Evolutionary conservation across 225 moss, liverwort and hornwort species (phyloP), one percentile per base, ranked within the genome.

Genomic region (Sphagnum tenellum): DNA sequence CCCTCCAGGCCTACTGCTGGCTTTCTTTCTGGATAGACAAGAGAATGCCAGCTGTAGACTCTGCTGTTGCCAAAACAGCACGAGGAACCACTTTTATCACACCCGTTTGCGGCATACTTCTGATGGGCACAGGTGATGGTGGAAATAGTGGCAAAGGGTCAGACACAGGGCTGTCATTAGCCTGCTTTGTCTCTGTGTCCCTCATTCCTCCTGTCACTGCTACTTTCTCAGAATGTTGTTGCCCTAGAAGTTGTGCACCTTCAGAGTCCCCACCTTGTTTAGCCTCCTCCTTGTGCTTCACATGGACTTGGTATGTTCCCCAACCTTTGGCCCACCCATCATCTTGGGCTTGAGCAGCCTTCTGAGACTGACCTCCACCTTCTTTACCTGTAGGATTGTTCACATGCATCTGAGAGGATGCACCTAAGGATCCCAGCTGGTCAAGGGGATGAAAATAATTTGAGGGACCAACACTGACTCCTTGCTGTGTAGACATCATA

Each of bases 1-100:
- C 29, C 29, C 29, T 57, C 48, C 8, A 60, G 60, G 12, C 59
- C 9, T 6, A 44, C 71, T 59, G 67, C 70, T 72, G 81, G 69
- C 79, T 72, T 65, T 82, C 86, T 52, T 67, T 77, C 64, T 86
- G 86, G 10, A 82, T 86, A 5, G 82, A 77, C 73, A 82, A 64
- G 50, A 86, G 72, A 63, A 82, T 82, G 51, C 75, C 78, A 12
- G 86, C 86, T 14, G 86, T 71, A 11, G 75, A 80, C 66, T 86
- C 82, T 49, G 77, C 75, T 59, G 86, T 73, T 50, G 82, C 86
- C 48, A 72, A 70, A 50, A 79, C 75, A 53, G 86, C 82, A 57
- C 86, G 75, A 9, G 86, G 86, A 12, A 79, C 77, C 49, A 80
- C 79, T 67, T 80, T 82, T 12, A 80, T 77, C 29, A 29, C 29